Base-by-base conservation (phyloP, 176 grass and related monocot species). In the Microstegium vimineum region DNA sequence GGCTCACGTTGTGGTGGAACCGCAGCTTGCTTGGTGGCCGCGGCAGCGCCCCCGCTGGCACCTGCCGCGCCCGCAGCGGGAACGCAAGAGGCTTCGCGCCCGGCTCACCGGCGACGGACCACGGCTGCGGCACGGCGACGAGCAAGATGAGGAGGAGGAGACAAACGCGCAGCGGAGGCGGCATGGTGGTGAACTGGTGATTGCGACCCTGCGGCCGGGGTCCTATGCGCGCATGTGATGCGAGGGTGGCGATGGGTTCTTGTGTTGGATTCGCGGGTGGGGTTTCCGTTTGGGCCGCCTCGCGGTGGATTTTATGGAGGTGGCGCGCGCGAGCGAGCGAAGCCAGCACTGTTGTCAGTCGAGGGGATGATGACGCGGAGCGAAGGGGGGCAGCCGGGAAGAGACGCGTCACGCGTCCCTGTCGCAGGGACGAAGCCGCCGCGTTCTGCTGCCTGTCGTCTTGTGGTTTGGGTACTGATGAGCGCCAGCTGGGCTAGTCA, bases 1-100 rank as follows among this genome's bases (percentile, higher is more conserved):
- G 87, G 82, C 83, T 94, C 49, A 98, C 86, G 71, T 95, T 98
- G 84, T 98, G 95, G 86, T 93, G 95, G 86, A 98, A 98, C 33
- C 88, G 82, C 62, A 98, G 92, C 90, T 98, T 98, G 84, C 81
- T 98, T 4, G 95, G 75, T 23, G 89, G 54, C 57, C 84, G 78
- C 14, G 84, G 88, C 57, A 94, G 81, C 18, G 86, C 43, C 57
- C 80, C 88, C 38, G 79, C 59, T 20, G 90, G 73, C 79, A 98
- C 75, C 79, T 87, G 69, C 79, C 84, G 86, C 75, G 82, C 86
- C 51, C 85, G 79, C 28, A 98, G 66, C 10, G 87, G 36, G 27
- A 98, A 89, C 43, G 88, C 68, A 6, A 82, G 88, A 3, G 90
- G 86, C 78, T 62, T 85, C 5, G 59, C 8, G 1, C 9, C 38